Percentiles rank a stretch among this genome's conserved stretches.
phyloP scores from a whole-genome alignment of 352 stramenopile species.

The Globisporangium yorkense region DNA sequence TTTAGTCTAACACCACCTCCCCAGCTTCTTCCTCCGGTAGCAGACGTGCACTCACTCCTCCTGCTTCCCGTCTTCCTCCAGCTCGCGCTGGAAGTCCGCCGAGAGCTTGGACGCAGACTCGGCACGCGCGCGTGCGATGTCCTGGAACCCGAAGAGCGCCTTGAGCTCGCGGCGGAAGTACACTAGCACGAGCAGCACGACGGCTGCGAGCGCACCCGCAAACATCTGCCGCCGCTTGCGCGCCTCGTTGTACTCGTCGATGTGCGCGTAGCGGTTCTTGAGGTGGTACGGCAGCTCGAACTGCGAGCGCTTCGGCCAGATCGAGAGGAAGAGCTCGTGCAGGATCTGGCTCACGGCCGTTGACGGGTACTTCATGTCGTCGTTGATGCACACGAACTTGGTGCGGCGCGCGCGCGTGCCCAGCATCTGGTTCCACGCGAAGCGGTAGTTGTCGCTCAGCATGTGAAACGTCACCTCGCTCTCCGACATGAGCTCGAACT shows the following conservation, averaged over 20 bases:
- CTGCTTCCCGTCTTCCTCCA: slow-evolving; percentile 7
- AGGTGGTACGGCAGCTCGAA: slow-evolving; percentile 90
- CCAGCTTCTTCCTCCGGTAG: neutral
- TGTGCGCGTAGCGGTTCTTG: slow-evolving; percentile 82
- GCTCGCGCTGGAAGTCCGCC: slow-evolving; percentile 32
- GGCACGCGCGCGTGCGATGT: slow-evolving; percentile 53
- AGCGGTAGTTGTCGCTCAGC: slow-evolving; percentile 89
- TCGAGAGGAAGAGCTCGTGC: slow-evolving; percentile 89
- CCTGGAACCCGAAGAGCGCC: slow-evolving; percentile 60
- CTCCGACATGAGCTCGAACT: slow-evolving; percentile 66
- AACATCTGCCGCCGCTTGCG: slow-evolving; percentile 39
- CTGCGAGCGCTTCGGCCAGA: slow-evolving; percentile 88
- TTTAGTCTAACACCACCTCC: neutral
- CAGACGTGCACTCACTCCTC: slow-evolving; percentile 8
- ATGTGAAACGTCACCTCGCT: slow-evolving; percentile 94
- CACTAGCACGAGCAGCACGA: slow-evolving; percentile 36
- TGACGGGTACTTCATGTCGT: slow-evolving; percentile 92
- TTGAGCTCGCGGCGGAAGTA: slow-evolving; percentile 54
- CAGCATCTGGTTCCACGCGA: slow-evolving; percentile 90
- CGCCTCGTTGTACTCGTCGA: slow-evolving; percentile 67
- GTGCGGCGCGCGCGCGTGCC: slow-evolving; percentile 85
- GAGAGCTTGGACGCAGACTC: slow-evolving; percentile 61
- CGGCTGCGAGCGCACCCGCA: slow-evolving; percentile 17
- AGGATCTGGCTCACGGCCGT: slow-evolving; percentile 76
- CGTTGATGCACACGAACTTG: slow-evolving; percentile 97